Conservation (phyloP, 768 basidiomycete genomes). For the Exsudoporus frostii region DNA sequence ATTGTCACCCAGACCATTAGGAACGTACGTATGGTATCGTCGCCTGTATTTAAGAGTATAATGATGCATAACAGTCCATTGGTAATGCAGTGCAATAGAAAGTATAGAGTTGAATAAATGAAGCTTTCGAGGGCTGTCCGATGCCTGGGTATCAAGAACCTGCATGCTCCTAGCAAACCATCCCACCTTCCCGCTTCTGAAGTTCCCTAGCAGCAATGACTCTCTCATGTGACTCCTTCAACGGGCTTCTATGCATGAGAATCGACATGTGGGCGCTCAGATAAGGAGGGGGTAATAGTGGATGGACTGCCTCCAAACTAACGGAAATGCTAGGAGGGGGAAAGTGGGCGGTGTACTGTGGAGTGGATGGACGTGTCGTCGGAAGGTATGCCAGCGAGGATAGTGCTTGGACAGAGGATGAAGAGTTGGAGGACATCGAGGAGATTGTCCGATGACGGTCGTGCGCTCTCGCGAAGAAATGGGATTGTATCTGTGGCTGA, state of each 20-base stretch:
- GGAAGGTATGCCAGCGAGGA: slow-evolving; percentile 57
- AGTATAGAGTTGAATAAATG: slow-evolving; percentile 27
- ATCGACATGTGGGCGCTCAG: slow-evolving; percentile 68
- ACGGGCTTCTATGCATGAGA: slow-evolving; percentile 58
- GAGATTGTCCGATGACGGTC: slow-evolving; percentile 57
- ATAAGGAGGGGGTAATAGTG: slow-evolving; percentile 70
- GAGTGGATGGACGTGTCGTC: slow-evolving; percentile 32
- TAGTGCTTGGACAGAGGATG: slow-evolving; percentile 49
- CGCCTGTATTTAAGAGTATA: slow-evolving; percentile 5
- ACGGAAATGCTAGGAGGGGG: slow-evolving; percentile 55
- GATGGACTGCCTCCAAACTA: slow-evolving; percentile 60
- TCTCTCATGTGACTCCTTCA: slow-evolving; percentile 69
- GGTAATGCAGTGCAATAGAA: slow-evolving; percentile 25
- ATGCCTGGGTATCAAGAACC: slow-evolving; percentile 23
- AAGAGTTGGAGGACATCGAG: slow-evolving; percentile 48
- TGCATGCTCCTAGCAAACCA: slow-evolving; percentile 3
- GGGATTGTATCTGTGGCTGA: slow-evolving; percentile 32
- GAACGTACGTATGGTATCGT: slow-evolving; percentile 9
- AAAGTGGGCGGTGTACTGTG: slow-evolving; percentile 57
- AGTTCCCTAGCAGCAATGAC: slow-evolving; percentile 54
- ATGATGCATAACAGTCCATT: slow-evolving; percentile 13
- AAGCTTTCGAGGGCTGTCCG: slow-evolving; percentile 8
- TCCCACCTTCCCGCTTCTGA: slow-evolving; percentile 20
- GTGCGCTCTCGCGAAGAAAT: slow-evolving; percentile 32
- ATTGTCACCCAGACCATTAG: not conserved